A percentile compares a stretch with the other conserved stretches of the same genome.
These are phyloP conservation scores for Penicillium janthinellum DNA, from an alignment of 2,329 filamentous ascomycete species.

Conservation along the genomic window DNA sequence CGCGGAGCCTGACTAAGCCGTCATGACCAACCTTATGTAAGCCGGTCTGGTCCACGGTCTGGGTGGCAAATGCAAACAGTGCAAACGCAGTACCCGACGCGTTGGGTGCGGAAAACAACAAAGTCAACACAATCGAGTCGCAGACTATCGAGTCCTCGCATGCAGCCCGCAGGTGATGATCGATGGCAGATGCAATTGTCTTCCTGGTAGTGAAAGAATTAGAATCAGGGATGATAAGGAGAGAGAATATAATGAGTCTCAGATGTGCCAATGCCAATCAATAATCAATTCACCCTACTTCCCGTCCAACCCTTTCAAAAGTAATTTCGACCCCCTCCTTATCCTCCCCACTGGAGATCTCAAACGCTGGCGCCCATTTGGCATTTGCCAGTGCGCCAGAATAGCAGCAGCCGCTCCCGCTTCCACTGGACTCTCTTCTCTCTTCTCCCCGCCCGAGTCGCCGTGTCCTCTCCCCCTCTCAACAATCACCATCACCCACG, in stretches of 20 bases:
- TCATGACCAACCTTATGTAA: not conserved
- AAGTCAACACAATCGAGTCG: not conserved
- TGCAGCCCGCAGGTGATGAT: not conserved
- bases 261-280: not conserved
- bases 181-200: not conserved
- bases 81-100: conserved; percentile 15
- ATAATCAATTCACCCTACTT: conserved; percentile 3
- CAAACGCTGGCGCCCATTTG: conserved; percentile 24
- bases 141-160: conserved; percentile 9
- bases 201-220: too few species aligned
- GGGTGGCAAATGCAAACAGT: conserved; percentile 10
- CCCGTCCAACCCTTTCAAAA: not conserved
- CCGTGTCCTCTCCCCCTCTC: conserved; percentile 18
- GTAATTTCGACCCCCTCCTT: not conserved
- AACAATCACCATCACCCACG: conserved; percentile 13
- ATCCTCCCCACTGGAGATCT: conserved; percentile 13
- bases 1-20: conserved; percentile 4
- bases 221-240: not conserved
- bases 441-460: conserved; percentile 43
- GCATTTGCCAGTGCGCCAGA: conserved; percentile 22
- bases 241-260: not conserved
- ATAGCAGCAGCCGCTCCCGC: conserved; percentile 7
- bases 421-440: conserved; percentile 20
- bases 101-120: conserved; percentile 16
- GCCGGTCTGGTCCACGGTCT: too few species aligned